These are phyloP conservation scores for Phytophthora chlamydospora DNA, from an alignment of 352 stramenopile species.

Conservation along the genomic window DNA sequence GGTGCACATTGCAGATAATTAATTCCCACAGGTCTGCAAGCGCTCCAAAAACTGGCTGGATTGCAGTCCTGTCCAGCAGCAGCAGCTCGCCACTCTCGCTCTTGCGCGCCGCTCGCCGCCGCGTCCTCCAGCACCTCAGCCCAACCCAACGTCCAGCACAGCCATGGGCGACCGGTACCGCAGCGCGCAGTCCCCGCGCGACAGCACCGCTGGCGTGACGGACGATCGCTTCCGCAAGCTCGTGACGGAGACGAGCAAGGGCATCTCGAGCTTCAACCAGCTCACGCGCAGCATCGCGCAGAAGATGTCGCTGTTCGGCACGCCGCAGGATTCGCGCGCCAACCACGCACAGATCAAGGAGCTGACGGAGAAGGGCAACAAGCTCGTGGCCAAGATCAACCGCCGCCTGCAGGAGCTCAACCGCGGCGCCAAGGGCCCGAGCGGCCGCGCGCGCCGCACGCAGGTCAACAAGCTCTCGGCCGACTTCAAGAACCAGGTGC, in stretches of 20 bases:
- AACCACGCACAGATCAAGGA: slow-evolving; percentile 86
- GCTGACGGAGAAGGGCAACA: slow-evolving; percentile 85
- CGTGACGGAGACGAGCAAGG: slow-evolving; percentile 82
- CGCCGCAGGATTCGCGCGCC: slow-evolving; percentile 80
- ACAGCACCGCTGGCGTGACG: slow-evolving; percentile 41
- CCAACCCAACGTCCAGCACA: neutral
- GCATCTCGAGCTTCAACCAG: slow-evolving; percentile 88
- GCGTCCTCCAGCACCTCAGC: neutral
- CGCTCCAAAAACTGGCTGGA: slow-evolving; percentile 35
- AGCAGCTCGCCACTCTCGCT: slow-evolving; percentile 22
- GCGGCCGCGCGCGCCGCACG: slow-evolving; percentile 62
- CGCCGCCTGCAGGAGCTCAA: slow-evolving; percentile 79
- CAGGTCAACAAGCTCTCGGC: slow-evolving; percentile 81
- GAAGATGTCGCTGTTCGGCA: slow-evolving; percentile 88
- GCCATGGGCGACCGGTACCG: slow-evolving; percentile 76
- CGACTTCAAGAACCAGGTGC: slow-evolving; percentile 86
- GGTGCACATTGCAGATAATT: too few relatives aligned
- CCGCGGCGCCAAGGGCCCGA: slow-evolving; percentile 47
- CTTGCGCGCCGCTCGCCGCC: slow-evolving; percentile 17
- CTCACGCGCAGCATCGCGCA: slow-evolving; percentile 84
- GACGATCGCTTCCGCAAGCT: slow-evolving; percentile 80
- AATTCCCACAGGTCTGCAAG: slow-evolving; percentile 17
- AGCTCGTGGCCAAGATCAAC: slow-evolving; percentile 81
- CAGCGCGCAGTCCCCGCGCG: slow-evolving; percentile 60
- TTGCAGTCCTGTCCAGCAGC: slow-evolving; percentile 9